These are phyloP conservation scores for Pythium oligandrum DNA, from an alignment of 352 stramenopile species.

Conservation along the genomic window DNA sequence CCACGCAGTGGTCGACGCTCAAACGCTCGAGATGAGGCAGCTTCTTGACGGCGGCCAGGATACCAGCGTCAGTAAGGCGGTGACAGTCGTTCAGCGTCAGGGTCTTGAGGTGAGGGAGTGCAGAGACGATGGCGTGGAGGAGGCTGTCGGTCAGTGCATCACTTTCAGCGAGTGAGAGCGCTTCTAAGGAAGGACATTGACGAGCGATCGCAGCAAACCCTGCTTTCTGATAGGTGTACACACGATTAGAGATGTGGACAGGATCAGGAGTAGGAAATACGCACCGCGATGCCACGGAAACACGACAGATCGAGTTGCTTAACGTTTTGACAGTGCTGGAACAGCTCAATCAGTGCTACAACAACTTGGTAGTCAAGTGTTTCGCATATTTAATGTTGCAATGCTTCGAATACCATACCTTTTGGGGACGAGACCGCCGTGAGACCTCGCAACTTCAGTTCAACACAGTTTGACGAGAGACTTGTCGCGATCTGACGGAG, in stretches of 20 bases:
- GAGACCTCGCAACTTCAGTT: conserved; percentile 45
- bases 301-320: conserved; percentile 32
- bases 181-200: conserved; percentile 17
- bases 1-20: conserved; percentile 39
- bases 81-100: conserved; percentile 47
- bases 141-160: conserved; percentile 53
- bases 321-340: conserved; percentile 34
- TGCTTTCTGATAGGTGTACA: conserved; percentile 34
- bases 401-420: conserved; percentile 19
- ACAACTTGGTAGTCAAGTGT: not conserved
- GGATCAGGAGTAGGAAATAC: not conserved
- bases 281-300: conserved; percentile 13
- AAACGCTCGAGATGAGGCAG: conserved; percentile 26
- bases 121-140: conserved; percentile 23
- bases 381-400: no score
- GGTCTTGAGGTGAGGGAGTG: conserved; percentile 30
- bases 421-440: conserved; percentile 14
- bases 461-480: conserved; percentile 35
- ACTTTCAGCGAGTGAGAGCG: conserved; percentile 37
- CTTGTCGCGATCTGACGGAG: conserved; percentile 35
- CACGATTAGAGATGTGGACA: no score
- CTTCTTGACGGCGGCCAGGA: conserved; percentile 41
- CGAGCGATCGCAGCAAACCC: conserved; percentile 20
- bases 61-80: conserved; percentile 46
- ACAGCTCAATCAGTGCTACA: conserved; percentile 31